Evolutionary conservation across 1,284 basidiomycete genomes (phyloP).

Genomic region (Trametes pubescens): DNA sequence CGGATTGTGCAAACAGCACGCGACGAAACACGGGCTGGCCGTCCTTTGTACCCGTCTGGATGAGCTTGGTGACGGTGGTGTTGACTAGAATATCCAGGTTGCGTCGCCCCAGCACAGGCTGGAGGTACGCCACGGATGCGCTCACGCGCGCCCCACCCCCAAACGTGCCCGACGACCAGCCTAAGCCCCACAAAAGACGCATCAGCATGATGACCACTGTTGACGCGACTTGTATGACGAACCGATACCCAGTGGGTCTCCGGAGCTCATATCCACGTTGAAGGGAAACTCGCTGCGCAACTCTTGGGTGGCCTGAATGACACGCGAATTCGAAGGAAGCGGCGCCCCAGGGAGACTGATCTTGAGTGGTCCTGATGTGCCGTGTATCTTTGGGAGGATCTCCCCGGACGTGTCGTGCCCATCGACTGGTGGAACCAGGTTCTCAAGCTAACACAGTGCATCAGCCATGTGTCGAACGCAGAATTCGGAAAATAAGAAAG

Average conservation of each 20-base stretch:
- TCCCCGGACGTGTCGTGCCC: conserved; percentile 28
- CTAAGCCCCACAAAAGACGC: conserved; percentile 27
- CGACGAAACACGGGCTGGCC: conserved; percentile 40
- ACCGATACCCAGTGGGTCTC: conserved; percentile 49
- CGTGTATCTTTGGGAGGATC: conserved; percentile 30
- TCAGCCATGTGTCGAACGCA: too few species aligned
- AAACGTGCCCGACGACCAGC: conserved; percentile 42
- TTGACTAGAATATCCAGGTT: conserved; percentile 55
- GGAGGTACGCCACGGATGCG: conserved; percentile 44
- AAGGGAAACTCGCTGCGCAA: conserved; percentile 46
- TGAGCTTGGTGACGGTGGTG: conserved; percentile 49
- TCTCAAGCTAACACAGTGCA: conserved; percentile 20
- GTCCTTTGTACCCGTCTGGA: conserved; percentile 38
- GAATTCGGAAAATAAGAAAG: neutral
- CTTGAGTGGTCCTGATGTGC: conserved; percentile 36
- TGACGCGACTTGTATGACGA: conserved; percentile 10
- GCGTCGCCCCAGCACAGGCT: conserved; percentile 40
- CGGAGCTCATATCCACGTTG: conserved; percentile 50
- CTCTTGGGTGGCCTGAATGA: conserved; percentile 45
- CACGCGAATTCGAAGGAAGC: conserved; percentile 42
- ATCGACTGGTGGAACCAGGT: conserved; percentile 32
- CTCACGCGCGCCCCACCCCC: conserved; percentile 42
- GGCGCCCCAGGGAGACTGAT: conserved; percentile 43
- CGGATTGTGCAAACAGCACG: conserved; percentile 44
- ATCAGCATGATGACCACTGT: too few species aligned